These are phyloP conservation scores for Schizonepeta tenuifolia DNA, from an alignment of 257 asterid genomes.

Conservation along the genomic window DNA sequence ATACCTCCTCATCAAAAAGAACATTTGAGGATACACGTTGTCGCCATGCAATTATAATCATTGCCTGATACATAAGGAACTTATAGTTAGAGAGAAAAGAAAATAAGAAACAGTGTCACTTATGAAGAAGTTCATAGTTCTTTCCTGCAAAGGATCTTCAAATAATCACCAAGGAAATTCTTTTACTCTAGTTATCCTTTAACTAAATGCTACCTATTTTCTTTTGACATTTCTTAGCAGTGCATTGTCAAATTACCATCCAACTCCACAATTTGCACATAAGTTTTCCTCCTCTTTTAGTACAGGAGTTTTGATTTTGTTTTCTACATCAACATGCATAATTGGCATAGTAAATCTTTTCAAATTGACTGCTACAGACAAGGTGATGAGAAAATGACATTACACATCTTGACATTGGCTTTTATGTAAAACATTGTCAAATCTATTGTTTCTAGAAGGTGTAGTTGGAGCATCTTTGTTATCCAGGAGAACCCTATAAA, in stretches of 20 bases:
- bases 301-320: too few relatives aligned
- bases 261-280: too few relatives aligned
- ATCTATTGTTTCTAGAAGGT: background rate
- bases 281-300: too few relatives aligned
- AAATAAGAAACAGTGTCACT: background rate
- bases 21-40: constrained; percentile 58
- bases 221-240: background rate
- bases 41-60: constrained; percentile 94
- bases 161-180: background rate
- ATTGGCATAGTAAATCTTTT: background rate
- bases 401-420: background rate
- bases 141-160: background rate
- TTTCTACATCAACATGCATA: background rate
- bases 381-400: background rate
- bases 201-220: background rate
- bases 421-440: background rate
- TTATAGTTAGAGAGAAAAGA: constrained; percentile 20
- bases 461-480: constrained; percentile 1
- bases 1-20: constrained; percentile 63
- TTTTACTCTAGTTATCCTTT: constrained; percentile 1
- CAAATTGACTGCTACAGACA: background rate
- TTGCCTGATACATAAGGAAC: constrained; percentile 62
- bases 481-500: background rate
- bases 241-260: too few relatives aligned
- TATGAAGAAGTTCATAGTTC: constrained; percentile 3